These are phyloP conservation scores for Protomyces pachydermus DNA, from an alignment of 1,139 yeast genomes.

Conservation along the genomic window DNA sequence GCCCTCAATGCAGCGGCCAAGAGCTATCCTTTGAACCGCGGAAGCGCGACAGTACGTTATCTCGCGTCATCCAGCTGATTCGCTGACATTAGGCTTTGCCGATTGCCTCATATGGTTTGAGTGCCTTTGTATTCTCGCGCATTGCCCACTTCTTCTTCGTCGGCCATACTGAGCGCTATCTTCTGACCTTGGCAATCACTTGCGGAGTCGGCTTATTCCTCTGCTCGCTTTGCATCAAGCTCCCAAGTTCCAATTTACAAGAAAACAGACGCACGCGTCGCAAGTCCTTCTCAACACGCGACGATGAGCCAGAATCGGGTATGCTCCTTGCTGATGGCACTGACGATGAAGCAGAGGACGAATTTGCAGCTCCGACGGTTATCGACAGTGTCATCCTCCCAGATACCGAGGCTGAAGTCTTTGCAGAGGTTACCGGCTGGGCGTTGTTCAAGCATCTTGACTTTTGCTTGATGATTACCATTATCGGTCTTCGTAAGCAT, in stretches of 20 bases:
- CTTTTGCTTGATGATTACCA: constrained; percentile 8
- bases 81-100: constrained; percentile 36
- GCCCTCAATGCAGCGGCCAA: constrained; percentile 45
- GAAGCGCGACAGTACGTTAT: constrained; percentile 2
- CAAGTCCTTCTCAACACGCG: neutral
- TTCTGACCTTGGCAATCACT: constrained; percentile 36
- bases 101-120: constrained; percentile 45
- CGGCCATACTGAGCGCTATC: constrained; percentile 30
- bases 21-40: constrained; percentile 37
- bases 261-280: neutral
- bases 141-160: constrained; percentile 38
- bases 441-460: constrained; percentile 3
- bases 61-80: constrained; percentile 39
- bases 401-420: neutral
- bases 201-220: constrained; percentile 8
- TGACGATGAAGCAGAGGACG: neutral
- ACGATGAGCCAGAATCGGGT: neutral
- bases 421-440: constrained; percentile 10
- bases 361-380: neutral
- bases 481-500: constrained; percentile 2
- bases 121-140: constrained; percentile 42
- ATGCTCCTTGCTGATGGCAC: neutral
- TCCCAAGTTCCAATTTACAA: neutral
- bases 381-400: neutral
- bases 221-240: neutral